Base-by-base conservation (phyloP, 1,139 yeast species). In the Blastobotrys illinoisensis region DNA sequence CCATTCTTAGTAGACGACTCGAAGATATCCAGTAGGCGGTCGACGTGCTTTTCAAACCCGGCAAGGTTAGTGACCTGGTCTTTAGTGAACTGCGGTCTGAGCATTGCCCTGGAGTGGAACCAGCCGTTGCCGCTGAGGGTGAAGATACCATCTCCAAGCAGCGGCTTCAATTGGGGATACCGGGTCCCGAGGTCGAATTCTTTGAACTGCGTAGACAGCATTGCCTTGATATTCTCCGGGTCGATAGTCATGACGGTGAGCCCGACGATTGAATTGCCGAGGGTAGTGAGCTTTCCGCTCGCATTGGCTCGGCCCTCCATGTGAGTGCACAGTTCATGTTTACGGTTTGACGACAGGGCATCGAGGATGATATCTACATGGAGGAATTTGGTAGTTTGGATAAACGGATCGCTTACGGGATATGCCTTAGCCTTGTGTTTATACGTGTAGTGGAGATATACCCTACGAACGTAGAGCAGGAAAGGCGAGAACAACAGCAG, bases 141-240 rank as follows among this genome's bases (percentile, higher is more conserved):
- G 65, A 80, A 80, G 55, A 80, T 78, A 2, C 84, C 83, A 58
- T 78, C 78, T 7, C 84, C 84, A 48, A 80, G 69, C 43, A 78
- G 67, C 2, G 80, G 79, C 43, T 57, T 57, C 60, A 79, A 71
- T 49, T 70, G 73, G 2, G 64, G 64, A 62, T 77, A 76, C 61
- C 83, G 74, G 2, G 65, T 61, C 1, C 83, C 83, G 16, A 58
- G 56, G n/a, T 53, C 49, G 43, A 48, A 58, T 20, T 56, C 60
- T 48, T 56, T 56, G 47, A 56, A 57, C 44, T 53, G 57, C 5
- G 71, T 67, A n/a, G 71, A 66, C 20, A 68, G 61, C 6, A 68
- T 47, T 1, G 71, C 59, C 58, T 67, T 66, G 59, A 67, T 55
- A 61, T 62, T 72, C 58, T 48, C 52, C 5, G 54, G 54, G 9